Percentiles rank a stretch among this genome's conserved stretches.
Conservation (phyloP, 2,329 filamentous ascomycete species). For the Dothideomycetes sp. region DNA sequence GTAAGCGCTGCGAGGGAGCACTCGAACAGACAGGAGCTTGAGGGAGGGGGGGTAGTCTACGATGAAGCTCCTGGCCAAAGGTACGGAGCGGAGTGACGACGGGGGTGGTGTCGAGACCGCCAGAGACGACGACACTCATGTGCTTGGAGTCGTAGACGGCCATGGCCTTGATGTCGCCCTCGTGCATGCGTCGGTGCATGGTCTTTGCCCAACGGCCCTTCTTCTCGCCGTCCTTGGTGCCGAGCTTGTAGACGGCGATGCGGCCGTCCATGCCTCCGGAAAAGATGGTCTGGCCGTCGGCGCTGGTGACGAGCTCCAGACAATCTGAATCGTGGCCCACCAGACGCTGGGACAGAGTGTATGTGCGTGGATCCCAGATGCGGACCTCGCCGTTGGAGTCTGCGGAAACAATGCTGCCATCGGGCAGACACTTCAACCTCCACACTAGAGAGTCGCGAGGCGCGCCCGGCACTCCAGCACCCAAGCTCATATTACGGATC, state of each 20-base stretch:
- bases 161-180: constrained; percentile 92
- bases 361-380: constrained; percentile 89
- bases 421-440: constrained; percentile 79
- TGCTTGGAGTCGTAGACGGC: constrained; percentile 75
- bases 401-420: constrained; percentile 84
- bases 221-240: constrained; percentile 33
- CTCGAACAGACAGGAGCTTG: constrained; percentile 65
- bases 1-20: constrained; percentile 59
- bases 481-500: constrained; percentile 74
- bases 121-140: constrained; percentile 80
- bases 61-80: constrained; percentile 69
- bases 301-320: constrained; percentile 71
- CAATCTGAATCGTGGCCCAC: constrained; percentile 84
- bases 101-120: constrained; percentile 79
- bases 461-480: constrained; percentile 63
- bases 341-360: constrained; percentile 75
- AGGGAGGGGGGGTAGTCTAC: constrained; percentile 71
- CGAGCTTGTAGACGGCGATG: constrained; percentile 70
- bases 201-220: constrained; percentile 65
- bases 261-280: constrained; percentile 87
- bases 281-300: constrained; percentile 70
- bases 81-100: constrained; percentile 70
- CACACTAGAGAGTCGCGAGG: constrained; percentile 83
- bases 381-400: constrained; percentile 90
- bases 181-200: constrained; percentile 77